A percentile compares a stretch with the other conserved stretches of the same genome.
These are phyloP conservation scores for Davidsoniella neocaledoniae DNA, from an alignment of 2,329 filamentous ascomycete genomes.

Conservation along the genomic window DNA sequence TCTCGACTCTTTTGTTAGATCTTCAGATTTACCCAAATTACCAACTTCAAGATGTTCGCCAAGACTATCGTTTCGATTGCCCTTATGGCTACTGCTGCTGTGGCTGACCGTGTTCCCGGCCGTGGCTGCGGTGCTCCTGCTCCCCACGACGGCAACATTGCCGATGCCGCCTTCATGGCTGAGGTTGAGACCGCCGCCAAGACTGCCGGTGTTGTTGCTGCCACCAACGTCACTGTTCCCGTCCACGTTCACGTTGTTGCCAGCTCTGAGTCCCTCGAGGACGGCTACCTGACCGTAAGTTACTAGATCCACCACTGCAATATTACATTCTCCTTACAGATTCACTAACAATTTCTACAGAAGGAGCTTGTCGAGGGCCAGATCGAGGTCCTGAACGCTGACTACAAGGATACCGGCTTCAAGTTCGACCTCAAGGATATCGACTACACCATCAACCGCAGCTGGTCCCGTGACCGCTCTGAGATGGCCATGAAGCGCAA, in stretches of 20 bases:
- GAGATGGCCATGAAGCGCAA: constrained; percentile 28
- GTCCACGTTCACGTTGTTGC: constrained; percentile 24
- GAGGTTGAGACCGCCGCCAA: constrained; percentile 13
- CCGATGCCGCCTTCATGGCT: constrained; percentile 14
- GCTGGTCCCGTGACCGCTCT: constrained; percentile 27
- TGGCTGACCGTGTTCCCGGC: constrained; percentile 8
- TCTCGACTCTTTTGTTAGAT: background rate
- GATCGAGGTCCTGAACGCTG: constrained; percentile 28
- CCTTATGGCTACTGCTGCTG: constrained; percentile 5
- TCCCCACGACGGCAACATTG: constrained; percentile 13
- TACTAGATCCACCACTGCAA: background rate
- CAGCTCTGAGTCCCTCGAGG: constrained; percentile 16
- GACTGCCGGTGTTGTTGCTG: constrained; percentile 13
- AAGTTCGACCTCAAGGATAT: constrained; percentile 27
- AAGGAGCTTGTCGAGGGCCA: constrained; percentile 23
- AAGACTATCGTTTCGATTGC: constrained; percentile 8
- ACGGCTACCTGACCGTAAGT: constrained; percentile 22
- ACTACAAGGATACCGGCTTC: constrained; percentile 27
- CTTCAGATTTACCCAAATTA: background rate
- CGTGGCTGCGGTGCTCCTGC: constrained; percentile 15
- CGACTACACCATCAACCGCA: constrained; percentile 29
- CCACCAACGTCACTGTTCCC: constrained; percentile 18
- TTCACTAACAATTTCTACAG: constrained; percentile 15
- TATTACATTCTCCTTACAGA: background rate
- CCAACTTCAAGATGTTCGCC: constrained; percentile 9